These are phyloP conservation scores for Neltuma alba DNA, from an alignment of 306 rosid genomes.

Conservation along the genomic window DNA sequence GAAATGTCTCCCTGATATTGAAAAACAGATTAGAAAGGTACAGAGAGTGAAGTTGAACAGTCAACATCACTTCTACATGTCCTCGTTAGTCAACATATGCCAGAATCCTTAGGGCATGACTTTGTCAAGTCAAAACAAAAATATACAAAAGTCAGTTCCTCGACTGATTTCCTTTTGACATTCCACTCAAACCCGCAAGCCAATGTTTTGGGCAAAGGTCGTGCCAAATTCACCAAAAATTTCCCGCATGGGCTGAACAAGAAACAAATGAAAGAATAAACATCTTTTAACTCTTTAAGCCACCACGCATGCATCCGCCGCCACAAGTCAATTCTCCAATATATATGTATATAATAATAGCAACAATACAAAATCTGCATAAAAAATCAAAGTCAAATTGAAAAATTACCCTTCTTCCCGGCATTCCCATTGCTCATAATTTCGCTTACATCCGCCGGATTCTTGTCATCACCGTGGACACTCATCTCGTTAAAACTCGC, in stretches of 20 bases:
- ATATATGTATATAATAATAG: neutral
- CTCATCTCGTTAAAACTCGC: constrained; percentile 37
- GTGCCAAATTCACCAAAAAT: neutral
- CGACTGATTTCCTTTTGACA: constrained; percentile 6
- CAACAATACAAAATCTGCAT: neutral
- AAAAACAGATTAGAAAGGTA: constrained; percentile 32
- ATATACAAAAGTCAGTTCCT: neutral
- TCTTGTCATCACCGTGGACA: constrained; percentile 25
- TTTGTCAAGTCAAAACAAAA: neutral
- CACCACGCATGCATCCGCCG: neutral
- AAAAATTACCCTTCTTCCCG: constrained; percentile 40
- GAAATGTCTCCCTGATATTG: constrained; percentile 45
- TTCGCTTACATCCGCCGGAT: constrained; percentile 11
- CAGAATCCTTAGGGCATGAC: neutral
- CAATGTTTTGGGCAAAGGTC: neutral
- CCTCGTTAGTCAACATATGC: neutral
- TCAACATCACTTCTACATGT: neutral
- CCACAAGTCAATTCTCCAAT: neutral
- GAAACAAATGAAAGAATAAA: neutral
- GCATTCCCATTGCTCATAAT: constrained; percentile 46
- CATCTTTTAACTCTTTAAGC: neutral
- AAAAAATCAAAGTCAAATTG: neutral
- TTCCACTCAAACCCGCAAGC: neutral
- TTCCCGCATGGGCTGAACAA: neutral
- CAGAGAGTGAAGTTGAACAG: neutral